Percentiles rank a stretch among this genome's conserved stretches.
Conservation (phyloP, 2,329 filamentous ascomycete species). For the Colletotrichum sp. region DNA sequence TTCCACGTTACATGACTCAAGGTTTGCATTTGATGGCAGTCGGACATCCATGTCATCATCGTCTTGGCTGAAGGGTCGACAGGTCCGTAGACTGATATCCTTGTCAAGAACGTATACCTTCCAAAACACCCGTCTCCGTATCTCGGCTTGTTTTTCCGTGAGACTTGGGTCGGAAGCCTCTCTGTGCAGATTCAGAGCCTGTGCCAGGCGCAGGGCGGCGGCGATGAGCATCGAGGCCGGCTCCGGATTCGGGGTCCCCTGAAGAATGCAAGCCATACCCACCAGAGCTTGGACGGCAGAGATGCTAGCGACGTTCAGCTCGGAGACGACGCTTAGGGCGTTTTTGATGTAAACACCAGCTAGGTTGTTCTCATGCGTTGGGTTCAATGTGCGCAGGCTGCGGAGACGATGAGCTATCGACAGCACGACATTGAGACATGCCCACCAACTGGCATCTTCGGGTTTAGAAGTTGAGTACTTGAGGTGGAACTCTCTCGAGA, state of each 20-base stretch:
- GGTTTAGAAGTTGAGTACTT: neutral
- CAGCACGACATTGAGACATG: neutral
- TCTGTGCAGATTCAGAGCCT: constrained; percentile 27
- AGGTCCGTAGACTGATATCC: constrained; percentile 28
- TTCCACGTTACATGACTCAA: neutral
- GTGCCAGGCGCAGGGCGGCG: constrained; percentile 26
- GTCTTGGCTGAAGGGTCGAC: constrained; percentile 27
- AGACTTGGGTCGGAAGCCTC: constrained; percentile 7
- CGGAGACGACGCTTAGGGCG: constrained; percentile 15
- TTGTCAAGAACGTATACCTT: constrained; percentile 17
- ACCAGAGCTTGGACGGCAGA: constrained; percentile 28
- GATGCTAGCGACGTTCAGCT: constrained; percentile 24
- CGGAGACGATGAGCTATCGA: neutral
- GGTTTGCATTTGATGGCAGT: constrained; percentile 19
- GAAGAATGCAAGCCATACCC: constrained; percentile 27
- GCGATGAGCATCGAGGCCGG: constrained; percentile 24
- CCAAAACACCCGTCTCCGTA: neutral
- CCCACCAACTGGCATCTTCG: neutral
- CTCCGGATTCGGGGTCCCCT: constrained; percentile 27
- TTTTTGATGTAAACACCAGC: neutral
- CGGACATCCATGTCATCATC: constrained; percentile 32
- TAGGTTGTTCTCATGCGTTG: neutral
- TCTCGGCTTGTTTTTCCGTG: neutral
- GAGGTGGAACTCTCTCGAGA: neutral
- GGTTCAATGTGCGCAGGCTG: neutral